Evolutionary conservation across 805 yeast species (phyloP).

Genomic region (Candida caryicola): DNA sequence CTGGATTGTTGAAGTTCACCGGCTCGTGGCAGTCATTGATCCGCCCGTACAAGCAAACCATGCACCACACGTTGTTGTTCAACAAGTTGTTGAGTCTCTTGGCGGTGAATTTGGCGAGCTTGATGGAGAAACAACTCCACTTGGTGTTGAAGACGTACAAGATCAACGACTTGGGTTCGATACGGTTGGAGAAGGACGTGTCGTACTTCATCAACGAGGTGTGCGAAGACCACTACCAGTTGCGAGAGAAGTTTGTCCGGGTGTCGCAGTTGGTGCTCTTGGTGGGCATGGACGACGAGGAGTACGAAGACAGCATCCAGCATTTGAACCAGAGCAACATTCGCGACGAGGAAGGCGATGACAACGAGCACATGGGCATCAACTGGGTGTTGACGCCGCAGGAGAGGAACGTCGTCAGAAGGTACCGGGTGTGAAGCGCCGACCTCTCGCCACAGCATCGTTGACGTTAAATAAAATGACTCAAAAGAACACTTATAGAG

Average conservation of each 20-base stretch:
- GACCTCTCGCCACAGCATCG: too few species aligned
- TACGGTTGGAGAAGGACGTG: constrained; percentile 78
- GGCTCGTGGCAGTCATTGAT: constrained; percentile 63
- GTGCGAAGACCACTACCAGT: constrained; percentile 66
- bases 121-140: constrained; percentile 69
- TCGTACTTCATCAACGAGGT: constrained; percentile 70
- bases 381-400: constrained; percentile 77
- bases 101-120: constrained; percentile 52
- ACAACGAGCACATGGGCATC: constrained; percentile 31
- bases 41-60: constrained; percentile 59
- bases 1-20: constrained; percentile 48
- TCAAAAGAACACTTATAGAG: not conserved
- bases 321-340: constrained; percentile 13
- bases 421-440: constrained; percentile 48
- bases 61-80: constrained; percentile 52
- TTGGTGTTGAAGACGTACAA: constrained; percentile 51
- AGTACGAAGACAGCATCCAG: constrained; percentile 37
- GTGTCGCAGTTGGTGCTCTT: constrained; percentile 83
- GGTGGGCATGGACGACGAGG: constrained; percentile 74
- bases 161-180: constrained; percentile 79
- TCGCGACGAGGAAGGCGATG: constrained; percentile 16
- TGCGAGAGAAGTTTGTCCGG: constrained; percentile 75
- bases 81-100: constrained; percentile 46
- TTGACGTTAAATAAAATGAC: too few species aligned
- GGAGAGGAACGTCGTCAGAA: constrained; percentile 65